These are phyloP conservation scores for Penicillium olsonii DNA, from an alignment of 2,329 filamentous ascomycete species.

Conservation along the genomic window DNA sequence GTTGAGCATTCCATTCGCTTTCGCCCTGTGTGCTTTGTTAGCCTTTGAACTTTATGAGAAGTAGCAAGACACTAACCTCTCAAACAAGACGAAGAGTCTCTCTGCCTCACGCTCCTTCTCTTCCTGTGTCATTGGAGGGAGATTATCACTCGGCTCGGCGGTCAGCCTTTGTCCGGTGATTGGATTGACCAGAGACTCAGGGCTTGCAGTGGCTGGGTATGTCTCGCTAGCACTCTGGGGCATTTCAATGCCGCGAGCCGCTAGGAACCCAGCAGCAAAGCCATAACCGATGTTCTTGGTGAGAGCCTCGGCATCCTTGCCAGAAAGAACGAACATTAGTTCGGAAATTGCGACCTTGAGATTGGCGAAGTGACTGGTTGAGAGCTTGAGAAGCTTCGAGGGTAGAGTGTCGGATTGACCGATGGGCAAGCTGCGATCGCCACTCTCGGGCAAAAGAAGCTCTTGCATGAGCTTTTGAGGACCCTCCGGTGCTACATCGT, in stretches of 20 bases:
- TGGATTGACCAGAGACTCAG: constrained; percentile 64
- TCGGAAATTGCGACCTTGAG: constrained; percentile 74
- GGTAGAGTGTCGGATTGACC: constrained; percentile 74
- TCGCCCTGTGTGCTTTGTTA: constrained; percentile 53
- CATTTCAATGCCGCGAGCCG: constrained; percentile 78
- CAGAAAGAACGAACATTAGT: constrained; percentile 84
- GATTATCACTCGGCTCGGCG: constrained; percentile 60
- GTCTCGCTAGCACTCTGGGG: constrained; percentile 66
- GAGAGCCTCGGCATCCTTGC: constrained; percentile 74
- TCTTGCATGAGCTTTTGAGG: constrained; percentile 65
- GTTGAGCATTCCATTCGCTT: constrained; percentile 72
- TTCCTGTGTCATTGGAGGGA: constrained; percentile 79
- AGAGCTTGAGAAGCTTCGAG: constrained; percentile 74
- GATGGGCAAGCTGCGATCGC: constrained; percentile 74
- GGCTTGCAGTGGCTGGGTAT: constrained; percentile 40
- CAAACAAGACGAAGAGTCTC: constrained; percentile 84
- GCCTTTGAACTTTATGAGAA: not conserved
- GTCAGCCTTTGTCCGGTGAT: constrained; percentile 83
- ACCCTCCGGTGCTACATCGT: constrained; percentile 65
- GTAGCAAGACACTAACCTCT: constrained; percentile 59
- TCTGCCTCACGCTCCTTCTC: constrained; percentile 94
- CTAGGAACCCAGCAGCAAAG: constrained; percentile 85
- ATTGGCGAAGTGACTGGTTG: constrained; percentile 72
- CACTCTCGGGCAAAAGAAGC: constrained; percentile 71
- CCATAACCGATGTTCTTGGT: constrained; percentile 94